phyloP scores from a whole-genome alignment of 441 rosid species.

The Sinapis alba region DNA sequence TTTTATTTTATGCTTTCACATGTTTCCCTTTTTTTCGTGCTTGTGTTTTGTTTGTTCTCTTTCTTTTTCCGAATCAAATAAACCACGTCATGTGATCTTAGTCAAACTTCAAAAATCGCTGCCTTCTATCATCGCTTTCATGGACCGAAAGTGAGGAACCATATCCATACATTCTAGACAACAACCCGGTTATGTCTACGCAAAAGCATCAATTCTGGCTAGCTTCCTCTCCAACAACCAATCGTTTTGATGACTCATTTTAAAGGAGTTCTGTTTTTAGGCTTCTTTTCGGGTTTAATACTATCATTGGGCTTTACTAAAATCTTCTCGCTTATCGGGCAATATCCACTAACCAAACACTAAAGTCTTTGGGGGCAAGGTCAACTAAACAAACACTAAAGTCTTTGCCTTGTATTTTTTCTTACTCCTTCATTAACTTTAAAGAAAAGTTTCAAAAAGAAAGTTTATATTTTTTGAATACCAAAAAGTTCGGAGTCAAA shows the following conservation, averaged over 20 bases:
- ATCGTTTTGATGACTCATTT: background rate
- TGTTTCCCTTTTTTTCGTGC: background rate
- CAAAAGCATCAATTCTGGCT: background rate
- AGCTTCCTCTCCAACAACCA: slow-evolving; percentile 1
- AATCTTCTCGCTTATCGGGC: background rate
- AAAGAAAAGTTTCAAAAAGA: too few relatives aligned
- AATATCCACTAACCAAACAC: background rate
- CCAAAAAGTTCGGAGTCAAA: too few relatives aligned
- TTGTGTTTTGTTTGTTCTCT: slow-evolving; percentile 4
- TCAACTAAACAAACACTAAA: background rate
- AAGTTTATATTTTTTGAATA: too few relatives aligned
- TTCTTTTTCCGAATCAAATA: slow-evolving; percentile 2
- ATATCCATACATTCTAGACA: background rate
- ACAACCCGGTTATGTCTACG: background rate
- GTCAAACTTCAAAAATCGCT: background rate
- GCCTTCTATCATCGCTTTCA: background rate
- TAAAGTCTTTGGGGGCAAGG: background rate
- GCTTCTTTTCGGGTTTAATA: background rate
- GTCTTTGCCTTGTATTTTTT: background rate
- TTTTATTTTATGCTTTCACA: slow-evolving; percentile 34
- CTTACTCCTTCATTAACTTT: background rate
- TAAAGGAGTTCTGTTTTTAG: background rate
- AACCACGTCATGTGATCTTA: slow-evolving; percentile 12
- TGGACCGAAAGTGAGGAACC: background rate
- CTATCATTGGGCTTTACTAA: background rate